phyloP scores from a whole-genome alignment of 768 basidiomycete species.

The Podaxis carcinomalis region DNA sequence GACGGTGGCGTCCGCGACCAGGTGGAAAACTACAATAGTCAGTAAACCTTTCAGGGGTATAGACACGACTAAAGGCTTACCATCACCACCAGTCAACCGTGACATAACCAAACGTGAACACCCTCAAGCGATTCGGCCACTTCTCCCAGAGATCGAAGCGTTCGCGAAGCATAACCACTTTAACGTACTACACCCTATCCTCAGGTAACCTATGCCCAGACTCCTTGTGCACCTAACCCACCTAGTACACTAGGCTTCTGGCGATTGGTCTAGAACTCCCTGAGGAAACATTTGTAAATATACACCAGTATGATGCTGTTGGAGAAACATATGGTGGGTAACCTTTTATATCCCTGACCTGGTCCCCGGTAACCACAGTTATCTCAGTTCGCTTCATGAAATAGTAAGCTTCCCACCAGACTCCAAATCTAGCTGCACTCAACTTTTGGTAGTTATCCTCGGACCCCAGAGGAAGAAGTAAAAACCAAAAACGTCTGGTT shows the following conservation, averaged over 20 bases:
- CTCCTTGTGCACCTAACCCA: neutral
- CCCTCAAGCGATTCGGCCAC: slow-evolving; percentile 44
- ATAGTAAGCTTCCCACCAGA: slow-evolving; percentile 36
- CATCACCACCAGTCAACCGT: slow-evolving; percentile 37
- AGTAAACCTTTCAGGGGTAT: slow-evolving; percentile 12
- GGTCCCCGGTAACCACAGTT: neutral
- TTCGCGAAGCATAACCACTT: slow-evolving; percentile 50
- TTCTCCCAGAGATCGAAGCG: slow-evolving; percentile 46
- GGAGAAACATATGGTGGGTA: slow-evolving; percentile 39
- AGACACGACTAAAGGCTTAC: too few species aligned
- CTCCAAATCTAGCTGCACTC: neutral
- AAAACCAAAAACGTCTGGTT: slow-evolving; percentile 54
- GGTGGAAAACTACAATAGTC: slow-evolving; percentile 61
- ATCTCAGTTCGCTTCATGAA: slow-evolving; percentile 59
- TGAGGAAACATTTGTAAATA: slow-evolving; percentile 46
- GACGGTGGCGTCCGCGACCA: slow-evolving; percentile 61
- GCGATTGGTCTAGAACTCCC: slow-evolving; percentile 51
- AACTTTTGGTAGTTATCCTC: slow-evolving; percentile 37
- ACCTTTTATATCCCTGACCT: neutral
- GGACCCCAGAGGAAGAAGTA: slow-evolving; percentile 42
- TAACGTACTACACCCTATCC: slow-evolving; percentile 43
- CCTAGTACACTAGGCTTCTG: slow-evolving; percentile 32
- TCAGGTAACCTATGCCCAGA: slow-evolving; percentile 27
- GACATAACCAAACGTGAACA: slow-evolving; percentile 43
- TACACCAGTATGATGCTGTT: slow-evolving; percentile 37